Evolutionary conservation across 1,284 basidiomycete species (phyloP).

Genomic region (Trichosporon faecale): DNA sequence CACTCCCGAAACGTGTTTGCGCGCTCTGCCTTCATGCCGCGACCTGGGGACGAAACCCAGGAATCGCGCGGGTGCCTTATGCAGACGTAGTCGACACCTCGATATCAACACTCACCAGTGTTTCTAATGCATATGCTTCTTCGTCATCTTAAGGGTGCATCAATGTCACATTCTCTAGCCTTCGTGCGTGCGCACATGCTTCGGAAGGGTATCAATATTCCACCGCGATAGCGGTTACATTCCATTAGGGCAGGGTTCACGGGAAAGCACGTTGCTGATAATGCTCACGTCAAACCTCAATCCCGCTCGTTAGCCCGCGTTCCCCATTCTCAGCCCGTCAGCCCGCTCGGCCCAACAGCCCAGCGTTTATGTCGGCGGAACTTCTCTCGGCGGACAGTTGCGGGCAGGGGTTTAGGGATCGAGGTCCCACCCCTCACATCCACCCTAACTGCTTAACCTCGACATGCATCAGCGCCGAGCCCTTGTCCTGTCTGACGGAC

Average conservation of each 20-base stretch:
- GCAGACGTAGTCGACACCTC: background rate
- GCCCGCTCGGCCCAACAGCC: background rate
- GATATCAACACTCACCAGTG: background rate
- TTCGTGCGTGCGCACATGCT: background rate
- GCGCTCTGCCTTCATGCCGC: background rate
- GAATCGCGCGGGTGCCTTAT: background rate
- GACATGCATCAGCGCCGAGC: slow-evolving; percentile 4
- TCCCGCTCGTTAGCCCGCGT: background rate
- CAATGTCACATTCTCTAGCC: background rate
- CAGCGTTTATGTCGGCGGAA: background rate
- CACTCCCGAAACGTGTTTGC: slow-evolving; percentile 3
- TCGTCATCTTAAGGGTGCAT: background rate
- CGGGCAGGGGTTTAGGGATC: background rate
- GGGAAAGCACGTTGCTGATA: background rate
- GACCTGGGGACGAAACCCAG: background rate
- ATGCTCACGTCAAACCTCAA: background rate
- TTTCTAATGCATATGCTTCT: background rate
- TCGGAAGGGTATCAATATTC: background rate
- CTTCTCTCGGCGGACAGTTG: background rate
- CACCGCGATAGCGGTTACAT: background rate
- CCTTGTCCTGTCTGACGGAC: background rate
- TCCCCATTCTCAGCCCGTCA: background rate
- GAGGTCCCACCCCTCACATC: background rate
- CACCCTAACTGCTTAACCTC: slow-evolving; percentile 2
- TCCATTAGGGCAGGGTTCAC: background rate